Evolutionary conservation across 352 stramenopile genomes (phyloP).

Genomic region (Pythium guiyangense): DNA sequence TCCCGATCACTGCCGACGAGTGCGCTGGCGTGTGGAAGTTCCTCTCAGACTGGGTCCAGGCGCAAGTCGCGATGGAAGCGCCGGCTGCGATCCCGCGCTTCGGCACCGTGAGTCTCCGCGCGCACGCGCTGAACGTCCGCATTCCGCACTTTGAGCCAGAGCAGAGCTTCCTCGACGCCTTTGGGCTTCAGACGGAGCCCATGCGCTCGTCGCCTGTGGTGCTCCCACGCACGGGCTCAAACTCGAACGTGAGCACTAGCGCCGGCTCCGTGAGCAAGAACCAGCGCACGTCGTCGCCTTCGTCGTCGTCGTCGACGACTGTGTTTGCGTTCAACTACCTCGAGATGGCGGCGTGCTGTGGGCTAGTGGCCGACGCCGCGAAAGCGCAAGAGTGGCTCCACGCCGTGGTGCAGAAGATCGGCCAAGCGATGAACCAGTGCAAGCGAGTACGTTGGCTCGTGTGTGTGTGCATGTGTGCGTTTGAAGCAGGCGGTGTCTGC

Average conservation of each 20-base stretch:
- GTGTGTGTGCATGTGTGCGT: neutral
- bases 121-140: constrained; percentile 49
- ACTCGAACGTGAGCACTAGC: neutral
- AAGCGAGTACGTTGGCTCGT: constrained; percentile 30
- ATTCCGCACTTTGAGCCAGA: constrained; percentile 67
- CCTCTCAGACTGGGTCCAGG: constrained; percentile 62
- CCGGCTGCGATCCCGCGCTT: constrained; percentile 68
- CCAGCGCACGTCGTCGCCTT: neutral
- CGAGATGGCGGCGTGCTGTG: constrained; percentile 69
- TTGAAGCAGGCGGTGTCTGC: neutral
- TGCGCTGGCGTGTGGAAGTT: too few species aligned
- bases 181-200: constrained; percentile 23
- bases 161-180: constrained; percentile 43
- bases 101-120: constrained; percentile 45
- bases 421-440: constrained; percentile 46
- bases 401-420: constrained; percentile 48
- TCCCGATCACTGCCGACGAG: too few species aligned
- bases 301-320: neutral
- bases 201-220: neutral
- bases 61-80: constrained; percentile 66
- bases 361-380: constrained; percentile 29
- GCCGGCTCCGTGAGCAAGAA: neutral
- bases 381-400: constrained; percentile 64
- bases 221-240: neutral
- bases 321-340: constrained; percentile 48